Percentiles rank a stretch among this genome's conserved stretches.
phyloP scores from a whole-genome alignment of 495 filamentous ascomycete genomes.

The Pyrenopolyporus hunteri region DNA sequence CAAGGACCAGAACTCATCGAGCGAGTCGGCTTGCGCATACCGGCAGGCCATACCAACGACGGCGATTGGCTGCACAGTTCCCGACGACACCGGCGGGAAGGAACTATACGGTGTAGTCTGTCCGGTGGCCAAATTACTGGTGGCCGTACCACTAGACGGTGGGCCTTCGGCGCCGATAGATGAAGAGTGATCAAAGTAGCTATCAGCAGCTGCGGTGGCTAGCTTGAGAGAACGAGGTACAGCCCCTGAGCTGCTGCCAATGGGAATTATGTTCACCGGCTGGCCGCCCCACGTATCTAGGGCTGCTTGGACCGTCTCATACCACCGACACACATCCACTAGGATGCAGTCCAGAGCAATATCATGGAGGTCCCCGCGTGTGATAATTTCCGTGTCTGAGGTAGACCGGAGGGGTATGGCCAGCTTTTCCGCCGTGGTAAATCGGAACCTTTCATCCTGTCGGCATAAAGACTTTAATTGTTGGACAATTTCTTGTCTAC shows the following conservation, averaged over 20 bases:
- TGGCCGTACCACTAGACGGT: conserved; percentile 1
- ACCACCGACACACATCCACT: conserved; percentile 9
- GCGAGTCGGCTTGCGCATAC: conserved; percentile 18
- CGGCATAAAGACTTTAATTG: conserved; percentile 4
- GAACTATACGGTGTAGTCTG: conserved; percentile 9
- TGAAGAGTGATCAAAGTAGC: neutral
- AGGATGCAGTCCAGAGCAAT: conserved; percentile 13
- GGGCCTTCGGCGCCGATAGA: neutral
- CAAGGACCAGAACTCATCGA: conserved; percentile 23
- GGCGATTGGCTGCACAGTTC: conserved; percentile 1
- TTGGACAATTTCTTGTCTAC: neutral
- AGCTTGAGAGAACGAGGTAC: conserved; percentile 12
- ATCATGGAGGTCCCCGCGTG: conserved; percentile 8
- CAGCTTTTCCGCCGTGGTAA: conserved; percentile 2
- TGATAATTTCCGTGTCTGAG: conserved; percentile 11
- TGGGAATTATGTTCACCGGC: conserved; percentile 7
- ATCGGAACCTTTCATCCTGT: conserved; percentile 7
- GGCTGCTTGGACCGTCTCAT: conserved; percentile 6
- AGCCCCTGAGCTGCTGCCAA: conserved; percentile 13
- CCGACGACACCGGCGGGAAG: neutral
- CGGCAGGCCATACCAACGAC: conserved; percentile 24
- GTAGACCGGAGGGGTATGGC: conserved; percentile 10
- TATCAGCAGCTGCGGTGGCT: neutral
- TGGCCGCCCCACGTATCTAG: conserved; percentile 3
- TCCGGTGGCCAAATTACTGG: conserved; percentile 6